Percentiles rank a stretch among this genome's conserved stretches.
phyloP scores from a whole-genome alignment of 306 rosid species.

The Morella rubra region DNA sequence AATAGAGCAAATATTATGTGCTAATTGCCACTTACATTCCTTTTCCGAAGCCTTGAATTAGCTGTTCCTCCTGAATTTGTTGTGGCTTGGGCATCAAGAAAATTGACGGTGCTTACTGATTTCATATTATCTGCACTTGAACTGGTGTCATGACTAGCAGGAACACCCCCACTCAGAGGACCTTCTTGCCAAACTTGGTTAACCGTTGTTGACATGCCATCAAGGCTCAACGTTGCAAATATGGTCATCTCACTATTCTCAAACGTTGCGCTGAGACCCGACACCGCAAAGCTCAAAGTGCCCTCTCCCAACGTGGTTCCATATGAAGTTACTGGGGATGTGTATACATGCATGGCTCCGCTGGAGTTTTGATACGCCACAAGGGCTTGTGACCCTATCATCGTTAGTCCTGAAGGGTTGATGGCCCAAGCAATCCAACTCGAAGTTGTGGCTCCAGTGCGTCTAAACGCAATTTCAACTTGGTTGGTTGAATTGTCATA shows the following conservation, averaged over 20 bases:
- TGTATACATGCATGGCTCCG: conserved; percentile 22
- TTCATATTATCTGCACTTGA: not conserved
- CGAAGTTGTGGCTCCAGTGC: conserved; percentile 25
- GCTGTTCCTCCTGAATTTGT: conserved; percentile 26
- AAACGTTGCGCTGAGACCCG: conserved; percentile 25
- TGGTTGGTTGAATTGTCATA: conserved; percentile 28
- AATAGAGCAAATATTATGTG: not conserved
- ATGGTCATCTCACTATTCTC: conserved; percentile 45
- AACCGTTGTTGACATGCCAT: conserved; percentile 19
- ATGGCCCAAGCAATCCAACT: conserved; percentile 80
- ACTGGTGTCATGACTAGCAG: fast-evolving
- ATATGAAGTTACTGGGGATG: conserved; percentile 1
- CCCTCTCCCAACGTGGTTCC: conserved; percentile 5
- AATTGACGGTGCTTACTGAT: conserved; percentile 43
- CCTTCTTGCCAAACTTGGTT: conserved; percentile 77
- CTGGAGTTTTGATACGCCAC: conserved; percentile 42
- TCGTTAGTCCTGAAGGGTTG: conserved; percentile 28
- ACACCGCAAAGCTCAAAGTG: conserved; percentile 13
- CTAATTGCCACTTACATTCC: conserved; percentile 46
- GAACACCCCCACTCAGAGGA: conserved; percentile 31
- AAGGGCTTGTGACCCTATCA: conserved; percentile 57
- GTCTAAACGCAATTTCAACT: conserved; percentile 60
- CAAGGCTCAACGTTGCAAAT: conserved; percentile 48
- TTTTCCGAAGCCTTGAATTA: conserved; percentile 22
- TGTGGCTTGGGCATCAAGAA: conserved; percentile 42